Percentiles rank a stretch among this genome's conserved stretches.
Conservation (phyloP, 441 rosid species). For the Bocquillonia castaneifolia region DNA sequence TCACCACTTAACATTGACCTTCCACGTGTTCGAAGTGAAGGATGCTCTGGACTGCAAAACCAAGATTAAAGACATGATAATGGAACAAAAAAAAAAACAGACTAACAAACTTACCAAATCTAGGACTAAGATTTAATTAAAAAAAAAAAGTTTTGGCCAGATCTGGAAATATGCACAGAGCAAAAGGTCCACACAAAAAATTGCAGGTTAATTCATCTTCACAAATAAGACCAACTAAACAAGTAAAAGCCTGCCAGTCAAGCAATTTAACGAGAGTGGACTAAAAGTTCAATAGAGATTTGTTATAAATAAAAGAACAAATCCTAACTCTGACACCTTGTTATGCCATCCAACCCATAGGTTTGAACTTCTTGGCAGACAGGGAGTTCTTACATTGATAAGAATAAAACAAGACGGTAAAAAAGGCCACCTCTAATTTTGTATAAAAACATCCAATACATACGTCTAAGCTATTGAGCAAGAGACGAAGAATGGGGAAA, state of each 20-base stretch:
- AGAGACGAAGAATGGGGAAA: no score
- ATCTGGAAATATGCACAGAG: background rate
- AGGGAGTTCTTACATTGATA: background rate
- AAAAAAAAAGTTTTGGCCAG: background rate
- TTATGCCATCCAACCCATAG: no score
- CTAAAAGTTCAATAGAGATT: no score
- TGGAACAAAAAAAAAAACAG: background rate
- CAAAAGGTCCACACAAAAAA: background rate
- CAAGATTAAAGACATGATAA: constrained; percentile 22
- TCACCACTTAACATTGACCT: constrained; percentile 91
- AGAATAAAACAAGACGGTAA: background rate
- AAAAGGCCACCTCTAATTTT: background rate
- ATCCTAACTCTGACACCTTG: no score
- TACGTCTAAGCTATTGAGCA: background rate
- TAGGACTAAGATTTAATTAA: background rate
- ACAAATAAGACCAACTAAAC: background rate
- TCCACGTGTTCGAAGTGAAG: constrained; percentile 79
- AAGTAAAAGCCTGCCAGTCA: background rate
- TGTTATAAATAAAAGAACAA: no score
- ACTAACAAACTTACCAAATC: background rate
- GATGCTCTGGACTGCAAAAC: constrained; percentile 93
- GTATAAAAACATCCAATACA: background rate
- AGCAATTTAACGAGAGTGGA: background rate
- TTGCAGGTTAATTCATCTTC: background rate
- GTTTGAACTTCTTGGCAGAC: background rate